These are phyloP conservation scores for Phaffia australis DNA, from an alignment of 768 basidiomycete genomes.

Conservation along the genomic window DNA sequence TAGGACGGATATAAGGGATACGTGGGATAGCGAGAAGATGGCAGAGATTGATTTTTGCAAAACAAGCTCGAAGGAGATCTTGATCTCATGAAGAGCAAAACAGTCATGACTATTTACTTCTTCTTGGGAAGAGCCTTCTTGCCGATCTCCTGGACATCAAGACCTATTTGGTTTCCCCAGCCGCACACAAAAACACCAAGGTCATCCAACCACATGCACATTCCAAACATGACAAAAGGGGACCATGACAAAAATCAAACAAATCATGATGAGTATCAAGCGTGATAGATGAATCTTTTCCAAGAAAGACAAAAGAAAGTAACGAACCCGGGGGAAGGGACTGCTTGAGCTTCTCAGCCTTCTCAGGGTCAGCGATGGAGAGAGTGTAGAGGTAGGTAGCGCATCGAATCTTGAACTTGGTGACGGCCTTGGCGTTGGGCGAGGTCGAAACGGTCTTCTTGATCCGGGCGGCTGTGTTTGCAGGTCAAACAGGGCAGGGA, in stretches of 20 bases:
- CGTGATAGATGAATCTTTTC: background rate
- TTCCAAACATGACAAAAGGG: too few species aligned
- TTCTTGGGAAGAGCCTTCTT: constrained; percentile 52
- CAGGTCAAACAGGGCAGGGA: background rate
- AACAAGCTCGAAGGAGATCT: too few species aligned
- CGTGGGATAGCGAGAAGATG: too few species aligned
- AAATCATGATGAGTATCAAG: too few species aligned
- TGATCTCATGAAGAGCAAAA: too few species aligned
- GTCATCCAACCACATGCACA: too few species aligned
- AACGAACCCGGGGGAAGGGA: constrained; percentile 82
- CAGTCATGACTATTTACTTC: constrained; percentile 42
- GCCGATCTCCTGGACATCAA: constrained; percentile 61
- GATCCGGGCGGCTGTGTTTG: constrained; percentile 75
- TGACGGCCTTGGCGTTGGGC: constrained; percentile 38
- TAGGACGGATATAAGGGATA: too few species aligned
- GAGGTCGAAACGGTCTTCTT: constrained; percentile 71
- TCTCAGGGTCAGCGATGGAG: constrained; percentile 86
- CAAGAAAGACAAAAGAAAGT: background rate
- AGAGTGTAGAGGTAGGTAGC: constrained; percentile 81
- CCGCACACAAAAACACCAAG: background rate
- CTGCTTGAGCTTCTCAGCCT: constrained; percentile 95
- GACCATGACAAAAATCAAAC: too few species aligned
- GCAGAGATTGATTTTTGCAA: too few species aligned
- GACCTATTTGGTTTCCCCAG: constrained; percentile 44
- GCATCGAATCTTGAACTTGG: constrained; percentile 99